phyloP scores from a whole-genome alignment of 305 asterid genomes.

The Fraxinus latifolia region DNA sequence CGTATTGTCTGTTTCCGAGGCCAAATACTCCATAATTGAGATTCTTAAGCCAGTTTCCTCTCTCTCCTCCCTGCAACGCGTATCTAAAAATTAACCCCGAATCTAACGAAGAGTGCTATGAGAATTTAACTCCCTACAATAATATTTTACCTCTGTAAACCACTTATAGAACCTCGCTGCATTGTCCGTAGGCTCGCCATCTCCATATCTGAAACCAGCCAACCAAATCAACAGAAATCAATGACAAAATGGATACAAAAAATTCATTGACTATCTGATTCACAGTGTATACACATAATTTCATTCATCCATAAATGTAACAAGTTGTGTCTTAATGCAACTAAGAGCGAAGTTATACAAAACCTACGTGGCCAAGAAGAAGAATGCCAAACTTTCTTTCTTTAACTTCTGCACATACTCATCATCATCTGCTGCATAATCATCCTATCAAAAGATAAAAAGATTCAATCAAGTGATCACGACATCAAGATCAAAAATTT shows the following conservation, averaged over 20 bases:
- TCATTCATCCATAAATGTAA: slow-evolving; percentile 4
- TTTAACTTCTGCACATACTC: slow-evolving; percentile 79
- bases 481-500: slow-evolving; percentile 9
- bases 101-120: neutral
- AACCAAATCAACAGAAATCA: slow-evolving; percentile 46
- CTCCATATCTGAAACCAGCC: slow-evolving; percentile 82
- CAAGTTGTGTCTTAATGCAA: neutral
- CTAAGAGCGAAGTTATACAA: slow-evolving; percentile 16
- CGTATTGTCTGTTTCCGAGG: slow-evolving; percentile 93
- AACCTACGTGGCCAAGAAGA: slow-evolving; percentile 92
- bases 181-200: slow-evolving; percentile 98
- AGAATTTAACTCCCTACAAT: neutral
- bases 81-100: slow-evolving; percentile 20
- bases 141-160: slow-evolving; percentile 65
- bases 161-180: slow-evolving; percentile 97
- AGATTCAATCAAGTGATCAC: slow-evolving; percentile 13
- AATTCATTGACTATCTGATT: slow-evolving; percentile 13
- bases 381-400: slow-evolving; percentile 73
- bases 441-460: slow-evolving; percentile 53
- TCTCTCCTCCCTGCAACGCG: slow-evolving; percentile 63
- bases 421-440: slow-evolving; percentile 89
- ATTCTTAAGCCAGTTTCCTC: slow-evolving; percentile 70
- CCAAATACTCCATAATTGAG: slow-evolving; percentile 87
- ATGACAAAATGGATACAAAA: slow-evolving; percentile 23
- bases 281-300: slow-evolving; percentile 10